Base-by-base conservation (phyloP, 441 rosid genomes). In the Erodium chrysanthum region DNA sequence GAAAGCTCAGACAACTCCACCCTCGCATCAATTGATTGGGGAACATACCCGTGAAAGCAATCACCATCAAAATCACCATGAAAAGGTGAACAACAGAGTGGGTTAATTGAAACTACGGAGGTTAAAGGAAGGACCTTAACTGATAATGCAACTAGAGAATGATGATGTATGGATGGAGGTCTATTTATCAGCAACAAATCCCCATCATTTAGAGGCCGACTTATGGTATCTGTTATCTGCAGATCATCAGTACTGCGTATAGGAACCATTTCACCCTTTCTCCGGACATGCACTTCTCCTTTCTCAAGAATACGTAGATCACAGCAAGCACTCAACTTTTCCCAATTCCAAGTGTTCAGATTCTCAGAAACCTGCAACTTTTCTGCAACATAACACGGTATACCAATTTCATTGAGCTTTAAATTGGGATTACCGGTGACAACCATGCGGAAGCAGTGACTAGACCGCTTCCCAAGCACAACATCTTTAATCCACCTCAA, bases 51-150 rank as follows among this genome's bases (percentile, higher is more conserved):
- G 61, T 95, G 99, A 25, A 95, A 80, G 79, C 99, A 92, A 65
- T 92, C 99, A 12, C 99, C 99, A 67, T 95, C 99, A 67, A 95
- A 95, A 77, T 95, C 99, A 14, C 97, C 99, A 58, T 91, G 93
- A 59, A 95, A 84, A 20, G 99, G 98, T 21, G 88, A 68, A 73
- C 99, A 95, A 31, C 89, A 84, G 1, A 95, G 87, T 0, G 99
- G 99, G 65, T 92, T 95, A 74, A 95, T 79, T 2, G 97, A 86
- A 33, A 94, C 88, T 70, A 84, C 90, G 12, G 94, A 89, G 42
- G 77, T 73, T 10, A 78, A 80, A 0, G 99, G 97, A 35, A 94
- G 85, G 65, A 91, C 74, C 74, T 75, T 90, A 12, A 84, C 96
- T 18, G 87, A 79, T 74, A 94, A 75, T 27, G 96, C 91, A 60